phyloP scores from a whole-genome alignment of 257 asterid genomes.

The Primulina tabacum region DNA sequence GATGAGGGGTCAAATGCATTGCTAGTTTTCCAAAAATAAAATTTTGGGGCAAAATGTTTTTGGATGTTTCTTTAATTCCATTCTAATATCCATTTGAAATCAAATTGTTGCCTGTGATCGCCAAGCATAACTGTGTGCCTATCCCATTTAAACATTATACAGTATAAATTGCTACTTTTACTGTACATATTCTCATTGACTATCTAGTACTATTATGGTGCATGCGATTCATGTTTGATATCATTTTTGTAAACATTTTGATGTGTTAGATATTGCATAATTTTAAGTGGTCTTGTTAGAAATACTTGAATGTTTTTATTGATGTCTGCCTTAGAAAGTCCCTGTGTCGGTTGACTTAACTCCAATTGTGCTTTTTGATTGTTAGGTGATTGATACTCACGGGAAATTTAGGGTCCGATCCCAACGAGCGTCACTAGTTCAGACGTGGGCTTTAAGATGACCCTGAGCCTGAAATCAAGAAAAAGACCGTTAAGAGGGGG shows the following conservation, averaged over 20 bases:
- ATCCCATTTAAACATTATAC: background rate
- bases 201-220: slow-evolving; percentile 8
- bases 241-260: slow-evolving; percentile 1
- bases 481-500: too few species aligned
- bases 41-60: background rate
- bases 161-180: background rate
- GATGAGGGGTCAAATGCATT: background rate
- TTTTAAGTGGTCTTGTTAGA: background rate
- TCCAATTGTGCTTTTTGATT: slow-evolving; percentile 15
- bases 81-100: background rate
- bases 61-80: background rate
- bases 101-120: background rate
- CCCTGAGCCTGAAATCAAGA: too few species aligned
- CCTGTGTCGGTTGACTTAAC: slow-evolving; percentile 13
- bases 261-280: background rate
- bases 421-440: too few species aligned
- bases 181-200: slow-evolving; percentile 1
- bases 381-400: slow-evolving; percentile 90
- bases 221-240: background rate
- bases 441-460: too few species aligned
- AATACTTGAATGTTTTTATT: slow-evolving; percentile 1
- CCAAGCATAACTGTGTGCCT: background rate
- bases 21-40: slow-evolving; percentile 1
- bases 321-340: background rate
- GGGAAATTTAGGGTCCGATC: too few species aligned